Evolutionary conservation across 345 rosid genomes (phyloP), one percentile per base, ranked within the genome.

Genomic region (Gossypium australe): DNA sequence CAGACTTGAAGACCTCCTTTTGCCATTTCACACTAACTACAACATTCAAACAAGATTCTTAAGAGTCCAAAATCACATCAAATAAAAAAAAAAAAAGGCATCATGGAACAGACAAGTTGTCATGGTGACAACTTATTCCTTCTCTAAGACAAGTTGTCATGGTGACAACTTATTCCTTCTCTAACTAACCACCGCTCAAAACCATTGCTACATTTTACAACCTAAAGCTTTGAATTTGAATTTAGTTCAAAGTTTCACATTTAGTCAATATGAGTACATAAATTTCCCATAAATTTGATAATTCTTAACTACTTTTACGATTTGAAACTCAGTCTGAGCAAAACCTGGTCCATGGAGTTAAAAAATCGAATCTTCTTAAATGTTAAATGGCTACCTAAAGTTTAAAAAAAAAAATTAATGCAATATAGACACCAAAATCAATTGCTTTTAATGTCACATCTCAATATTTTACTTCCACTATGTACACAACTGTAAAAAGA

Each of bases 1-100:
- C 92, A 65, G 80, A 80, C 44, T 87, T 82, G 78, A 91, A 91
- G 45, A 95, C 88, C 75, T 91, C 88, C 89, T 93, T 95, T 34
- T 89, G 98, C 99, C 98, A 93, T 85, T 96, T 96, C 18, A 96
- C 94, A 71, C 88, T 91, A 78, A 93, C 98, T 95, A 82, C 72
- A 76, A 76, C 49, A 76, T 48, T 58, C 65, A 71, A 71, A 70
- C 34, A 16, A 56, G 52, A 34, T 56, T 58, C 11, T 17, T 52
- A 67, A 34, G 73, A 43, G 11, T 25, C 16, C 6, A 63, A 51
- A 20, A 20, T 43, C n/a, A 61, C 0, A 48, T 48, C 52, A 48
- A 48, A 48, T 7, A 22, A 4, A 22, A 20, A 22, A 43, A n/a
- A n/a, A 60, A 65, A 66, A 22, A 4, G 22, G 57, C 58, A 67